These are phyloP conservation scores for Pyrenophora seminiperda DNA, from an alignment of 2,329 filamentous ascomycete species.

Conservation along the genomic window DNA sequence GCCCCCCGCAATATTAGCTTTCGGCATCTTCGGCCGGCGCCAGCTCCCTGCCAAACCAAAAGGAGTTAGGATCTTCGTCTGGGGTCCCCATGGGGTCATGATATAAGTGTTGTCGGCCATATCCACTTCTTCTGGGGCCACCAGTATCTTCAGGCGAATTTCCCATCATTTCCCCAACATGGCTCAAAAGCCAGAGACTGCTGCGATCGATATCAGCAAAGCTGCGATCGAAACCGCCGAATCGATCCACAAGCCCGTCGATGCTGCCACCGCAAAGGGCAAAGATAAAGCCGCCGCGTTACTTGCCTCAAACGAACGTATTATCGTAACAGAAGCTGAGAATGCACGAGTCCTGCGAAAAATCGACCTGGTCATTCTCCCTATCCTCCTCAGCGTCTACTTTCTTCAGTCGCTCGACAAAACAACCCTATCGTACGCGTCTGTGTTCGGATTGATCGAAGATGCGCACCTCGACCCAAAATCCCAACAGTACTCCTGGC, in stretches of 20 bases:
- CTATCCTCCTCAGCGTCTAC: conserved; percentile 64
- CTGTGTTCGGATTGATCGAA: conserved; percentile 66
- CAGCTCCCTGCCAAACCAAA: background rate
- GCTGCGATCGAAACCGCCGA: conserved; percentile 33
- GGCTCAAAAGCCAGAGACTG: conserved; percentile 20
- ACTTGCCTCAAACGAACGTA: conserved; percentile 53
- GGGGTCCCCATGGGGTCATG: conserved; percentile 36
- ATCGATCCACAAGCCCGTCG: conserved; percentile 31
- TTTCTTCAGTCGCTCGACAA: conserved; percentile 69
- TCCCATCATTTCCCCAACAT: conserved; percentile 12
- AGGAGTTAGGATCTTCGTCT: conserved; percentile 15
- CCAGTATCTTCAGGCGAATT: background rate
- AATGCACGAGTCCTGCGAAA: conserved; percentile 58
- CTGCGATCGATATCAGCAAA: conserved; percentile 26
- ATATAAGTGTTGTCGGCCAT: conserved; percentile 17
- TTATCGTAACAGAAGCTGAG: conserved; percentile 58
- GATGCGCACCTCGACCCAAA: conserved; percentile 61
- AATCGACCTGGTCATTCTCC: conserved; percentile 59
- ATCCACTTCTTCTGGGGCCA: conserved; percentile 11
- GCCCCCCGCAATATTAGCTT: background rate
- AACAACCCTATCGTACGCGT: conserved; percentile 64
- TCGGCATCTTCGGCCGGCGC: conserved; percentile 22
- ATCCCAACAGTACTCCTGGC: conserved; percentile 59
- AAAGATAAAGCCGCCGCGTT: conserved; percentile 58
- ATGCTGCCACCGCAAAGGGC: conserved; percentile 10